Base-by-base conservation (phyloP, 495 filamentous ascomycete species). In the Neurospora sp. region DNA sequence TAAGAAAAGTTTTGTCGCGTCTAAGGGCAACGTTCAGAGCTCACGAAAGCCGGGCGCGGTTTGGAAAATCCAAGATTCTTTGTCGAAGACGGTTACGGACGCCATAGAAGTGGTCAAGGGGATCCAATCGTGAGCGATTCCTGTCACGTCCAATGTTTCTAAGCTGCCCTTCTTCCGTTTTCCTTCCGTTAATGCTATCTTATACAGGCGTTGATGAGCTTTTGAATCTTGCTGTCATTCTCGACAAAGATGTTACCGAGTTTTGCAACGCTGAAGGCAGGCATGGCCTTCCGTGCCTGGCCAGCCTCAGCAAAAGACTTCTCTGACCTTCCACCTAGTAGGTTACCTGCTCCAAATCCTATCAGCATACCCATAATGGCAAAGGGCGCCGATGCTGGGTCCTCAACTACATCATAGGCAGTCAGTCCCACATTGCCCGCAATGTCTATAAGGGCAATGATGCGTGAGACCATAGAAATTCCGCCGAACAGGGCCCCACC, bases 301-400 rank as follows among this genome's bases (percentile, higher is more conserved):
- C 40, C 40, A 43, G 40, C 40, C 1, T 43, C 40, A 6, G 40
- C 40, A 5, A 43, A 19, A 19, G 15, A 19, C 40, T 43, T 43
- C 40, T 43, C 40, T 6, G 40, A 43, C 40, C 5, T 43, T 17
- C 15, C 17, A 17, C 40, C 69, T 70, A 15, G 37, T 38, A 38
- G 37, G 37, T 38, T 38, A 38, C 71, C 69, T 17, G 69, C 39
- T 39, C 11, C 72, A 3, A 69, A 62, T 10, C 73, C 48, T 17
- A 77, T 69, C 39, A 73, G n/a, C 39, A 73, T 70, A 11, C 72
- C 72, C 72, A 73, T n/a, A 17, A 78, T 74, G 9, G 73, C 69
- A 70, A 78, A 73, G 0, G 76, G 76, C 43, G 77, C 77, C 37
- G 73, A 74, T 36, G 15, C 34, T 13, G 76, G 73, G 37, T 78